A percentile compares a stretch with the other conserved stretches of the same genome.
These are phyloP conservation scores for Fusarium euwallaceae DNA, from an alignment of 2,329 filamentous ascomycete species.

Conservation along the genomic window DNA sequence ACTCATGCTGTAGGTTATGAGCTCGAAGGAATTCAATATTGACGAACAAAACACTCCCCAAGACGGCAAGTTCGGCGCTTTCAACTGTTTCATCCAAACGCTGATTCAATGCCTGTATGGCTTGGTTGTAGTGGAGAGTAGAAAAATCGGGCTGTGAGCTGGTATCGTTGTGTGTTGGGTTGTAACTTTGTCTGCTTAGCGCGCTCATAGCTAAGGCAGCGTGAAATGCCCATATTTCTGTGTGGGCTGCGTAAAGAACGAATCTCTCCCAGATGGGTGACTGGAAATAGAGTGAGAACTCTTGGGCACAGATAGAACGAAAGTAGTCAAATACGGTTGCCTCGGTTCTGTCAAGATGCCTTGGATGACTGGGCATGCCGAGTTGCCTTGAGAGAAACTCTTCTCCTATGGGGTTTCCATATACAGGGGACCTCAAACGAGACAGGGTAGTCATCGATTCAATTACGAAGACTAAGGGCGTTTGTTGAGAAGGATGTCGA, in stretches of 20 bases:
- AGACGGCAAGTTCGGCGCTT: conserved; percentile 6
- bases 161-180: not conserved
- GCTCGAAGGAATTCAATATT: conserved; percentile 13
- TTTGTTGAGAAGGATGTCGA: not conserved
- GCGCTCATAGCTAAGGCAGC: conserved; percentile 8
- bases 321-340: conserved; percentile 5
- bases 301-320: conserved; percentile 19
- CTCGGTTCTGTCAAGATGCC: not conserved
- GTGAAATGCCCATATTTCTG: conserved; percentile 10
- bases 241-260: not conserved
- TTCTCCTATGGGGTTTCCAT: not conserved
- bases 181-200: conserved; percentile 2
- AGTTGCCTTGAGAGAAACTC: not conserved
- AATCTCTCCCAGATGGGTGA: not conserved
- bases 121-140: conserved; percentile 4
- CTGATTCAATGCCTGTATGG: conserved; percentile 2
- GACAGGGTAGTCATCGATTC: not conserved
- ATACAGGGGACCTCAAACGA: not conserved
- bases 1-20: not conserved
- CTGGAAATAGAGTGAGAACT: conserved; percentile 13
- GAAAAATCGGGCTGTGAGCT: not conserved
- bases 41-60: conserved; percentile 14
- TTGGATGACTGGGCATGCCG: not conserved
- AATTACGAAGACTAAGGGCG: not conserved
- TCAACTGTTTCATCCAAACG: not conserved